Evolutionary conservation across 1,284 basidiomycete species (phyloP), one percentile per base, ranked within the genome.

Genomic region (Ustilago curta): DNA sequence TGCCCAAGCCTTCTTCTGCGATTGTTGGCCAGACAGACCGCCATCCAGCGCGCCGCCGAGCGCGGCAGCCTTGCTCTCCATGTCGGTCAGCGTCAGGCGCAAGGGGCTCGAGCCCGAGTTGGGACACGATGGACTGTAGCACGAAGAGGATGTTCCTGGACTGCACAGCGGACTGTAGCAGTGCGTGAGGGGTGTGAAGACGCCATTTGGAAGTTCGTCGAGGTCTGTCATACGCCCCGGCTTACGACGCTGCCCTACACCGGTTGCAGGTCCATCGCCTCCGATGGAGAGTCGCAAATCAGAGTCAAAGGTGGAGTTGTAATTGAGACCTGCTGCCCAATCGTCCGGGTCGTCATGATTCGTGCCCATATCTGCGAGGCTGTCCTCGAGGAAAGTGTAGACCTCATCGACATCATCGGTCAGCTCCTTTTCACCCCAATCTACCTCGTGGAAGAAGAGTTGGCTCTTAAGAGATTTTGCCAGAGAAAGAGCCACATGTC

Each of bases 81-180:
- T 51, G 27, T 58, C 59, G 12, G 48, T 63, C 35, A 54, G 53
- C 14, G 37, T 44, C 29, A 58, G 37, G 42, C 21, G 76, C 64
- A 76, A 35, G 19, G 68, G 69, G 49, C 65, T 62, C 42, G 48
- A 32, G 39, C 47, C 27, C 47, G 77, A 66, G 44, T 73, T 67
- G 9, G 78, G 74, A 59, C 83, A 82, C 52, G 74, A 73, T 7
- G 54, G 56, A 25, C 68, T 69, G 60, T 79, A 84, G 70, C 81
- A 82, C 3, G 27, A 32, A 1, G 57, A 54, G 3, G 44, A 55
- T 21, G 49, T 50, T 1, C 50, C 67, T 31, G 80, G 51, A 90
- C 90, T 85, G 86, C 97, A 99, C 42, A 97, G 98, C 11, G 97
- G 95, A 45, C 94, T 97, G 87, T 99, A 99, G 86, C 97, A 99